phyloP scores from a whole-genome alignment of 371 early-diverging fungal species.

The Actinomucor elegans region DNA sequence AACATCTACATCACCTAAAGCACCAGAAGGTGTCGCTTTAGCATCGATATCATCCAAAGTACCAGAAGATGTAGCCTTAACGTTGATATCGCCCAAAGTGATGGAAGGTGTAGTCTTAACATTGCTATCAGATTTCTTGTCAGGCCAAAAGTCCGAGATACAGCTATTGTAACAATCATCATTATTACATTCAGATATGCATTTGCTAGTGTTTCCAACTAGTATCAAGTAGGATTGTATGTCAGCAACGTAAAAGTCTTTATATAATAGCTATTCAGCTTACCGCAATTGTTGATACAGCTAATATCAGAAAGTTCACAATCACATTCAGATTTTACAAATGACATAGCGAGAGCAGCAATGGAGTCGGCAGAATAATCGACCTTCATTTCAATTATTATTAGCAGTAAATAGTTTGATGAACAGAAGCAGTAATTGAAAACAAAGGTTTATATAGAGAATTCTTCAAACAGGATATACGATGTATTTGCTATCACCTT shows the following conservation, averaged over 20 bases:
- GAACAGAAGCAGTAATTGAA: not conserved
- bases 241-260: not conserved
- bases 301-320: constrained; percentile 22
- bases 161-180: constrained; percentile 32
- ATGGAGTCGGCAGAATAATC: constrained; percentile 12
- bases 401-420: not conserved
- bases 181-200: constrained; percentile 21
- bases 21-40: too few relatives aligned
- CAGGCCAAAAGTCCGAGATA: constrained; percentile 38
- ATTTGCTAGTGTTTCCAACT: constrained; percentile 32
- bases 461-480: not conserved
- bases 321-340: constrained; percentile 25
- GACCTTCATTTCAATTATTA: too few relatives aligned
- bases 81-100: not conserved
- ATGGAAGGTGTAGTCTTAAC: not conserved
- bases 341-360: constrained; percentile 8
- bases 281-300: constrained; percentile 37
- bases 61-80: not conserved
- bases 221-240: too few relatives aligned
- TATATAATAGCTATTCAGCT: not conserved
- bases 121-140: constrained; percentile 5
- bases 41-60: not conserved
- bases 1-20: constrained; percentile 2
- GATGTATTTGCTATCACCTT: not conserved
- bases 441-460: not conserved